Evolutionary conservation across 2,329 filamentous ascomycete genomes (phyloP), one percentile per base, ranked within the genome.

Genomic region (Westerdykella sp.): DNA sequence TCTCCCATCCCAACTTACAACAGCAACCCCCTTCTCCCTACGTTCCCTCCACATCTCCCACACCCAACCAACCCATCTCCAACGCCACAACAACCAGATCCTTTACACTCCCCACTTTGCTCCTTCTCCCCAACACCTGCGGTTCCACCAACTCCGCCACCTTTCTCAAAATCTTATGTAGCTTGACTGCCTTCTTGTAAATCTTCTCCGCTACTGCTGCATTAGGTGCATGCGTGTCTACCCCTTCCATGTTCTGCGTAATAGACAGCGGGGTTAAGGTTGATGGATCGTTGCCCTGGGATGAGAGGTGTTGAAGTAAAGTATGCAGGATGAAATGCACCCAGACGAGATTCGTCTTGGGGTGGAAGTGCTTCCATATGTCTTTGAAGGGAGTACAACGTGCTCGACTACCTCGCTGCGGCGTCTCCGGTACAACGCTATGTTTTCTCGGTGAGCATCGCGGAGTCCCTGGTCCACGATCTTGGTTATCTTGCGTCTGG

Each of bases 261-360:
- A 54, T 41, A 13, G 53, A 42, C 2, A 47, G 35, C 1, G 47
- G 36, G 2, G 53, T 46, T 1, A 53, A 39, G 13, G 34, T 14
- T 3, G 51, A 28, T 5, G 68, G 68, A 15, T 50, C 47, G 32
- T 35, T 35, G 7, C 38, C 40, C 2, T 34, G 4, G 56, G 51
- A 57, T 9, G 43, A 37, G n/a, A 73, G 45, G 41, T 71, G 62
- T 36, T 63, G 55, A 18, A 82, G 61, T 1, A 84, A 68, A 50
- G 75, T 76, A 45, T 74, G 71, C 11, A 83, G 69, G 4, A 84
- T 63, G 55, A 81, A 81, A 39, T 80, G 74, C 16, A 81, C 62
- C 81, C 81, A 84, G 12, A 83, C 68, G 12, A 82, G 67, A 50
- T 84, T 84, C 2, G 80, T 6, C 43, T 72, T 70, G 2, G 81